These are phyloP conservation scores for Graphiopsis chlorocephala DNA, from an alignment of 2,329 filamentous ascomycete genomes.

Conservation along the genomic window DNA sequence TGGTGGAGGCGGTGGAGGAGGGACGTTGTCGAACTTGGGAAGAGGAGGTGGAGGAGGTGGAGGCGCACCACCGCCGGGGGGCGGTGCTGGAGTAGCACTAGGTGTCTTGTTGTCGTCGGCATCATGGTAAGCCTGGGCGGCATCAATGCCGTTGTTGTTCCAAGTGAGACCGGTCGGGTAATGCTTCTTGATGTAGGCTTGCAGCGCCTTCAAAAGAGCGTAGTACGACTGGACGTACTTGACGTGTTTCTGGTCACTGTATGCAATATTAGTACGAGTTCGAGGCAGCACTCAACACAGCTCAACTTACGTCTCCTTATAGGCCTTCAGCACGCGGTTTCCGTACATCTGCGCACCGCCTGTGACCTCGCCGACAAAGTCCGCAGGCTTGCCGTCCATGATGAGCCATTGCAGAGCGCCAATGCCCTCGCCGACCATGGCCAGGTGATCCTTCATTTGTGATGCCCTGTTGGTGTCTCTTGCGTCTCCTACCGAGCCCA, in stretches of 20 bases:
- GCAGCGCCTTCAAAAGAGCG: constrained; percentile 78
- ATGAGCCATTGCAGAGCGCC: constrained; percentile 88
- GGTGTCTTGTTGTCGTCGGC: constrained; percentile 45
- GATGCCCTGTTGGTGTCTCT: constrained; percentile 77
- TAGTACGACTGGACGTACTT: constrained; percentile 95
- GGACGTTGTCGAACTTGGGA: constrained; percentile 40
- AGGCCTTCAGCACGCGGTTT: constrained; percentile 87
- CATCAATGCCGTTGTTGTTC: constrained; percentile 76
- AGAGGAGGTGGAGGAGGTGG: constrained; percentile 63
- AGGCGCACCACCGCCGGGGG: constrained; percentile 55
- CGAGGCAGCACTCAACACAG: neutral
- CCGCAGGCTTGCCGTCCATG: constrained; percentile 75
- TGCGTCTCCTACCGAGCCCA: constrained; percentile 74
- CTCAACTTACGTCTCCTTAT: constrained; percentile 69
- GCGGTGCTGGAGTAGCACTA: constrained; percentile 48
- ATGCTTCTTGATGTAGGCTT: constrained; percentile 79
- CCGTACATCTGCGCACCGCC: constrained; percentile 89
- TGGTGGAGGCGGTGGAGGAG: constrained; percentile 65
- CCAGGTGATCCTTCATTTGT: constrained; percentile 75
- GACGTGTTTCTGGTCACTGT: constrained; percentile 73
- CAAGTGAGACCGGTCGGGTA: constrained; percentile 77
- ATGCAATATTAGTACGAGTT: constrained; percentile 3
- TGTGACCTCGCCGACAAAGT: constrained; percentile 80
- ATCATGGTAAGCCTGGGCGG: constrained; percentile 65
- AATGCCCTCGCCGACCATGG: constrained; percentile 85